Evolutionary conservation across 257 asterid genomes (phyloP), one percentile per base, ranked within the genome.

Genomic region (Gentiana macrophylla): DNA sequence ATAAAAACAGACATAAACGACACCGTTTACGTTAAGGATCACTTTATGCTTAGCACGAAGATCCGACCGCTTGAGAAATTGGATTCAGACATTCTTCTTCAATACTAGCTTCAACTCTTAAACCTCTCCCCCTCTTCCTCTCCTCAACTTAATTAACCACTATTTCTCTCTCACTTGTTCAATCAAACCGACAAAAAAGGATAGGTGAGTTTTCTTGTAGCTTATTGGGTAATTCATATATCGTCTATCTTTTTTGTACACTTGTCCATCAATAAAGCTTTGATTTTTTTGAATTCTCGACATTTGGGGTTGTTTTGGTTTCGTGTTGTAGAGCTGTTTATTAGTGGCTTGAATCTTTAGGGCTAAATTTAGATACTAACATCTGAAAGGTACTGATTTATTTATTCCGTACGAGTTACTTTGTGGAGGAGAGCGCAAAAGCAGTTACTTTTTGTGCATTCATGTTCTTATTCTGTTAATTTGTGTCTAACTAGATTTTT

Each of bases 291-390:
- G 35, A 35, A 38, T 49, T 15, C 49, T 46, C 15, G 47, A 12
- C 43, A 15, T 66, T 67, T 54, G 71, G 71, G 57, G 48, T 35
- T 59, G 6, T 32, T 60, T 4, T 10, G 47, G 11, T 60, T 38
- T 56, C 12, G 50, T 32, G 55, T 48, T 48, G 24, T 24, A 24
- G 66, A 59, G 71, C 34, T 5, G 50, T 51, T 48, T 65, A 67
- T 53, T 65, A 37, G 8, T 33, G 24, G 24, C 24, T 24, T 24
- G 24, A 24, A 24, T 24, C 24, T 24, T 24, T 24, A 24, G 24
- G 24, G 24, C 24, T 24, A 24, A 24, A 24, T 24, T 24, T 24
- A 24, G 24, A 24, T 24, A 24, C 24, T 24, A 24, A 24, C 24
- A 24, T 24, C 24, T 24, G 24, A 24, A 24, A 24, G 24, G 24